phyloP scores from a whole-genome alignment of 2,329 filamentous ascomycete species.

The Neopestalotiopsis clavispora region DNA sequence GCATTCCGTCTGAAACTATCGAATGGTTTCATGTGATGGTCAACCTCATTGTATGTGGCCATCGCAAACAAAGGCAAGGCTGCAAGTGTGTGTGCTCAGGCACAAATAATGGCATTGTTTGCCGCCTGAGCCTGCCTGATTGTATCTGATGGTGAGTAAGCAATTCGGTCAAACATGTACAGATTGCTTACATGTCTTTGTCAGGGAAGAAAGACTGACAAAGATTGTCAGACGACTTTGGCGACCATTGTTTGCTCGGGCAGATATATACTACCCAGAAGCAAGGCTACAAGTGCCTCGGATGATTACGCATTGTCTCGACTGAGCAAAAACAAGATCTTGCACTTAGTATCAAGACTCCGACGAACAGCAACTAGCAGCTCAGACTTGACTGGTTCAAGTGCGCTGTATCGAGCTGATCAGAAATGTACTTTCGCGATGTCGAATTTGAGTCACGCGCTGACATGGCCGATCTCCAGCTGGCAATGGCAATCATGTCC shows the following conservation, averaged over 20 bases:
- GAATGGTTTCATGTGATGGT: not conserved
- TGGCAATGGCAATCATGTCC: not conserved
- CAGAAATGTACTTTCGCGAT: not conserved
- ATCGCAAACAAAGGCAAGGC: not conserved
- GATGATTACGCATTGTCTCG: too few relatives aligned
- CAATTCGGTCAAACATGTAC: not conserved
- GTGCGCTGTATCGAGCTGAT: not conserved
- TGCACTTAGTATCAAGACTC: too few relatives aligned
- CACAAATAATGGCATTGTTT: not conserved
- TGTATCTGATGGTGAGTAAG: not conserved
- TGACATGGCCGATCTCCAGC: not conserved
- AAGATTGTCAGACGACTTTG: not conserved
- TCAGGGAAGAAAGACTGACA: not conserved
- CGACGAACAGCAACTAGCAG: too few relatives aligned
- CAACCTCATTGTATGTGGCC: not conserved
- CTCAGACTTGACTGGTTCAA: not conserved
- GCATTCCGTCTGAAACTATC: not conserved
- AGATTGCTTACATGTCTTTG: not conserved
- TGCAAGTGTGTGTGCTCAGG: not conserved
- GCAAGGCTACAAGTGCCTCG: too few relatives aligned
- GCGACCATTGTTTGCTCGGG: not conserved
- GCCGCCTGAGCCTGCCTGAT: not conserved
- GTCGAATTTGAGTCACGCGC: not conserved
- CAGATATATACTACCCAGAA: too few relatives aligned
- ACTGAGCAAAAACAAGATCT: too few relatives aligned